Evolutionary conservation across 441 rosid genomes (phyloP).

Genomic region (Pelargonium fulgidum): DNA sequence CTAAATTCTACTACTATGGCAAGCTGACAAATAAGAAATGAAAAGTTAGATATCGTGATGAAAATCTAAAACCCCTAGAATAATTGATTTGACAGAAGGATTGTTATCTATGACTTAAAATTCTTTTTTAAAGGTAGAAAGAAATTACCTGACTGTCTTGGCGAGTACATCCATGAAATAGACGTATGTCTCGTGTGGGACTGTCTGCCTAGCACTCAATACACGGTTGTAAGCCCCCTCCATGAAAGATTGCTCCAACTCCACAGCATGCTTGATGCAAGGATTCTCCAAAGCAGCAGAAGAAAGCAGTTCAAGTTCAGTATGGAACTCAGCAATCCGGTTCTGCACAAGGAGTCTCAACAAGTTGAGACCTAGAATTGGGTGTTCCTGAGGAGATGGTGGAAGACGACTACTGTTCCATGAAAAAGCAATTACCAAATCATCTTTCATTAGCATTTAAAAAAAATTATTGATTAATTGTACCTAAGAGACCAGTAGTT

Average conservation of each 20-base stretch:
- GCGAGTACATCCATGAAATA: slow-evolving; percentile 97
- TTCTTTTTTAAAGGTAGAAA: background rate
- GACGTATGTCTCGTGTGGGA: slow-evolving; percentile 72
- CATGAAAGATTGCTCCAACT: slow-evolving; percentile 98
- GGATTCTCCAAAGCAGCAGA: slow-evolving; percentile 70
- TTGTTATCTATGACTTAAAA: no score
- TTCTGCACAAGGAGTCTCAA: slow-evolving; percentile 90
- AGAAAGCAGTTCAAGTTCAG: slow-evolving; percentile 80
- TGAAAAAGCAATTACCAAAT: slow-evolving; percentile 16
- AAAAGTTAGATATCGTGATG: no score
- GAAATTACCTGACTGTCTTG: slow-evolving; percentile 80
- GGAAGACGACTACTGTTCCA: slow-evolving; percentile 58
- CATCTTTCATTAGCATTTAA: background rate
- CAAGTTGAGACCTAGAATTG: slow-evolving; percentile 86
- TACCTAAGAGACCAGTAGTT: background rate
- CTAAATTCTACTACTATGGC: no score
- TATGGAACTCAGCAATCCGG: slow-evolving; percentile 92
- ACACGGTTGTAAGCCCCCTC: slow-evolving; percentile 97
- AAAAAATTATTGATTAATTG: background rate
- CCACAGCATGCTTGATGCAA: slow-evolving; percentile 90
- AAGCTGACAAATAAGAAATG: no score
- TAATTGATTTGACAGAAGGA: no score
- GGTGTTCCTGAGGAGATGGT: slow-evolving; percentile 69
- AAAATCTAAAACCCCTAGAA: no score
- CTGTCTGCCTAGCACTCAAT: slow-evolving; percentile 81